Percentiles rank a stretch among this genome's conserved stretches.
These are phyloP conservation scores for Paracorniculantispora psalliotae DNA, from an alignment of 2,329 filamentous ascomycete species.

Conservation along the genomic window DNA sequence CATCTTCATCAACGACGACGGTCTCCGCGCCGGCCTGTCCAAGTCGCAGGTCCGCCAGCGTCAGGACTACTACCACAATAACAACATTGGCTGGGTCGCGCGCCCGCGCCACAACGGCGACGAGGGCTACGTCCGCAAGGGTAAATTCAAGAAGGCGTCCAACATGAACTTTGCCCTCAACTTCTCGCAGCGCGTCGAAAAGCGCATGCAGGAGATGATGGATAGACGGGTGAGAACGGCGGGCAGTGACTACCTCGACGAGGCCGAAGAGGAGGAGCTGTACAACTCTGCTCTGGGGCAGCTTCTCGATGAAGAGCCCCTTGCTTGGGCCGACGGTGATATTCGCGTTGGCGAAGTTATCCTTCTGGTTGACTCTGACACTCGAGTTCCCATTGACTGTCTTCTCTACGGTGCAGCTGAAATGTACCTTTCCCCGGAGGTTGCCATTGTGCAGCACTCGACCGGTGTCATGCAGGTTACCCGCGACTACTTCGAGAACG, in stretches of 20 bases:
- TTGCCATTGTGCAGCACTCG: slow-evolving; percentile 66
- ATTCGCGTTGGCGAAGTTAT: slow-evolving; percentile 60
- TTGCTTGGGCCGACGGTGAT: slow-evolving; percentile 55
- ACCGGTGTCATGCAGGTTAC: slow-evolving; percentile 75
- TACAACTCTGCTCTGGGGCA: slow-evolving; percentile 46
- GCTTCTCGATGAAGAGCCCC: slow-evolving; percentile 42
- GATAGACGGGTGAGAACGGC: slow-evolving; percentile 17
- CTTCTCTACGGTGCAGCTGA: slow-evolving; percentile 65
- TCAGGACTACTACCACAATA: slow-evolving; percentile 45
- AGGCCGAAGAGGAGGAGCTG: slow-evolving; percentile 34
- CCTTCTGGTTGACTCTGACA: slow-evolving; percentile 64
- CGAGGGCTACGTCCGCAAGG: slow-evolving; percentile 47
- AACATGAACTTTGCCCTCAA: slow-evolving; percentile 71
- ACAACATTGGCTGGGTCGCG: slow-evolving; percentile 45
- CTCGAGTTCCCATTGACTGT: slow-evolving; percentile 62
- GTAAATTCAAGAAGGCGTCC: slow-evolving; percentile 69
- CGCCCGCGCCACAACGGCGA: slow-evolving; percentile 43
- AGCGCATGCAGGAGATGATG: slow-evolving; percentile 41
- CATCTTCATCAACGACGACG: slow-evolving; percentile 60
- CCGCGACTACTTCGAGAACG: slow-evolving; percentile 66
- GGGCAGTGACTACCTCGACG: slow-evolving; percentile 20
- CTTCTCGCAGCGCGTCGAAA: slow-evolving; percentile 58
- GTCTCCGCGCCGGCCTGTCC: slow-evolving; percentile 48
- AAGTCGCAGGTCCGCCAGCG: slow-evolving; percentile 35
- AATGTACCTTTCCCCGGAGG: slow-evolving; percentile 65